phyloP scores from a whole-genome alignment of 371 early-diverging fungal species.

The Mortierella sp. region DNA sequence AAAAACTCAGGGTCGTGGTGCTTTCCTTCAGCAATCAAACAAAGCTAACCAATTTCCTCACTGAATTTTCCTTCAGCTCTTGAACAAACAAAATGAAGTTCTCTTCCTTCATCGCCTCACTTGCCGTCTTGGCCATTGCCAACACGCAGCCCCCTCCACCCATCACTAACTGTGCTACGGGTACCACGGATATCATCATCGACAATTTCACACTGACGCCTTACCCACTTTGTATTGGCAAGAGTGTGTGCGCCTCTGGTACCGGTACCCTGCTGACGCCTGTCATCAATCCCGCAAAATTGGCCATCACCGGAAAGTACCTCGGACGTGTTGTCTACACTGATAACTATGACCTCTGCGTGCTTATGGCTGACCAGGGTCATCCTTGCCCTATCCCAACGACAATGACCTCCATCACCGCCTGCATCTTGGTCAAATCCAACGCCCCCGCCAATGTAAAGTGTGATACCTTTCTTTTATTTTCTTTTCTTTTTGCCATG shows the following conservation, averaged over 20 bases:
- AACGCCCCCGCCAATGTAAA: constrained; percentile 23
- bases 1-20: no score
- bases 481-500: not conserved
- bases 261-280: constrained; percentile 24
- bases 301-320: constrained; percentile 27
- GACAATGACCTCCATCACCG: constrained; percentile 29
- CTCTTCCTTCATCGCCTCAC: constrained; percentile 7
- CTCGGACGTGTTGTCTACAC: constrained; percentile 29
- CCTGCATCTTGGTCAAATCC: constrained; percentile 28
- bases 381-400: constrained; percentile 38
- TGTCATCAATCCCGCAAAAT: constrained; percentile 11
- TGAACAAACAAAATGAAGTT: not conserved
- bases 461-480: not conserved
- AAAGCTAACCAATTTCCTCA: not conserved
- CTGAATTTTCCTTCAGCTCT: not conserved
- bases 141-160: not conserved
- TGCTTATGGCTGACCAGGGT: constrained; percentile 25
- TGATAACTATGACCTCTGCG: constrained; percentile 40
- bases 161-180: constrained; percentile 25
- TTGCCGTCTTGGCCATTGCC: constrained; percentile 1
- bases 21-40: no score
- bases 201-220: constrained; percentile 13
- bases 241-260: constrained; percentile 31
- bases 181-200: constrained; percentile 22
- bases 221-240: constrained; percentile 36